These are phyloP conservation scores for Ganoderma sinense DNA, from an alignment of 1,284 basidiomycete genomes.

Conservation along the genomic window DNA sequence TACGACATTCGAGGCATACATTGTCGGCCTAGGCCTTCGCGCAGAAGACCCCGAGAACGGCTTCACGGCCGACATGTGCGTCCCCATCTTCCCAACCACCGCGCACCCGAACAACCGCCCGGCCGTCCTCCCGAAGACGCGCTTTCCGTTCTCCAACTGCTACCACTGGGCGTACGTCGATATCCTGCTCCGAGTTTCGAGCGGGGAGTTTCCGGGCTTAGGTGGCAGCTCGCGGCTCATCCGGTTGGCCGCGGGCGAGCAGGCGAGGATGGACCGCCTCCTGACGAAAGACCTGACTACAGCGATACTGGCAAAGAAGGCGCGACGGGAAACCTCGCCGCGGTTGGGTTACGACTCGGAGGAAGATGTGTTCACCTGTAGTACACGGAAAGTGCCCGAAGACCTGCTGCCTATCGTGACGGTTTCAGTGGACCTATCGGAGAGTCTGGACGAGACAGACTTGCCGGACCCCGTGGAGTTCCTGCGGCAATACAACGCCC, in stretches of 20 bases:
- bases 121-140: slow-evolving; percentile 5
- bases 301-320: background rate
- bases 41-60: slow-evolving; percentile 3
- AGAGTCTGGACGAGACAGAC: background rate
- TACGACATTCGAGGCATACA: background rate
- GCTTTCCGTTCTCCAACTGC: slow-evolving; percentile 22
- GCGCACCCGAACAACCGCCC: slow-evolving; percentile 4
- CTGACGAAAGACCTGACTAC: background rate
- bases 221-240: background rate
- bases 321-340: no score
- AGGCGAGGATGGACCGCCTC: background rate
- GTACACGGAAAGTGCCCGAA: background rate
- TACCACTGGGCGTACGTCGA: slow-evolving; percentile 18
- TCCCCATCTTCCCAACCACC: slow-evolving; percentile 16
- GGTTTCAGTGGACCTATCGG: background rate
- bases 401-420: background rate
- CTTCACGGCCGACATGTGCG: slow-evolving; percentile 17
- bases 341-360: background rate
- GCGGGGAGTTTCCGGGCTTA: background rate
- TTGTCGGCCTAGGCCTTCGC: slow-evolving; percentile 10
- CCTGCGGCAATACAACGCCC: background rate
- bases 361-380: background rate
- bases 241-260: background rate
- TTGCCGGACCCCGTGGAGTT: background rate
- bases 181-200: slow-evolving; percentile 3